Evolutionary conservation across 2,329 filamentous ascomycete species (phyloP), one percentile per base, ranked within the genome.

Genomic region (Fusarium napiforme): DNA sequence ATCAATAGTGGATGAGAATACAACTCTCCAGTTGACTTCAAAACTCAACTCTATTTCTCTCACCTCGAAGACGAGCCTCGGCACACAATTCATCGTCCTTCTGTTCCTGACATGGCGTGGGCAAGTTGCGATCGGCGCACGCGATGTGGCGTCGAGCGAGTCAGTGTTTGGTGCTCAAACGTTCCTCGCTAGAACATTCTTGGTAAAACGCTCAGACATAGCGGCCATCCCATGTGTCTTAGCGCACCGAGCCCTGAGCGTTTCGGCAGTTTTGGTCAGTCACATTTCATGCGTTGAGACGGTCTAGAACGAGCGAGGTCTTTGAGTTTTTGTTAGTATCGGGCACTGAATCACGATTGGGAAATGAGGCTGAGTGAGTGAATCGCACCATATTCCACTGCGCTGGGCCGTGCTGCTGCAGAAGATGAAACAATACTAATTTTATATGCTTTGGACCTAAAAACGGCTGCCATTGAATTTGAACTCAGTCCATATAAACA

Each of bases 1-100:
- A 68, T 69, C 64, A 63, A 69, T 40, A 50, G 64, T 68, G 65
- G 57, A 50, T 46, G 39, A 61, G 28, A 37, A 28, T 39, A 28
- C 50, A 26, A 53, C 34, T 53, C 50, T 39, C 7, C 7, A 30
- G 19, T 28, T 45, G 14, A 36, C 14, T 28, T 7, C 26, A 46
- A 36, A 40, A 12, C 30, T 9, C 39, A 63, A 46, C 47, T 49
- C 15, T 40, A 26, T n/a, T 30, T 26, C 34, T 10, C 10, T 36
- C 55, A 52, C n/a, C 28, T 28, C n/a, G 49, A 26, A 26, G 7
- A 49, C 23, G 18, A 34, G 32, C 56, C 58, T 46, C 63, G 65
- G 64, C 21, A 57, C 49, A 42, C 6, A 5, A n/a, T 34, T 59
- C 45, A 37, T 42, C 36, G 15, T 23, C 55, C 39, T 37, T 61